These are phyloP conservation scores for Saitozyma podzolica DNA, from an alignment of 768 basidiomycete genomes.

Conservation along the genomic window DNA sequence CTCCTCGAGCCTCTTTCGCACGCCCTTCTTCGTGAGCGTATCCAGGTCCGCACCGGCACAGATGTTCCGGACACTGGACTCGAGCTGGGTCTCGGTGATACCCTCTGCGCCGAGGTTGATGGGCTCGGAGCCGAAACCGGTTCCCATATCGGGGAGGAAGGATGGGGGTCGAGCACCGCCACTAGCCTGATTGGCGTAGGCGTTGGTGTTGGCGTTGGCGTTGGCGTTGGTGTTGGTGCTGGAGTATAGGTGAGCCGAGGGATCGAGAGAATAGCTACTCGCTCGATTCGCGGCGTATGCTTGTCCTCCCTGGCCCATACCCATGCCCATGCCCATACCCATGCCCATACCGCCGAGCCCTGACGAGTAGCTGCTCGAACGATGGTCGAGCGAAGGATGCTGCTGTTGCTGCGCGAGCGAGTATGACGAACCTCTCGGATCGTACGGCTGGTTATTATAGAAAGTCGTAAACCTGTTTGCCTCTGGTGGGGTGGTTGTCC, in stretches of 20 bases:
- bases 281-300: too few species aligned
- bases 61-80: constrained; percentile 64
- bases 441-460: not conserved
- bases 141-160: not conserved
- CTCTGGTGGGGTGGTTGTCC: too few species aligned
- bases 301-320: too few species aligned
- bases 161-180: constrained; percentile 11
- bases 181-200: not conserved
- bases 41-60: constrained; percentile 80
- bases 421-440: constrained; percentile 20
- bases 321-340: too few species aligned
- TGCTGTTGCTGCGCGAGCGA: constrained; percentile 10
- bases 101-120: constrained; percentile 24
- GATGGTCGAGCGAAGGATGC: too few species aligned
- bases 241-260: too few species aligned
- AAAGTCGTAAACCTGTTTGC: too few species aligned
- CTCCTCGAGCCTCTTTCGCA: constrained; percentile 78
- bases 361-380: too few species aligned
- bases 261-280: too few species aligned
- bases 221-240: too few species aligned
- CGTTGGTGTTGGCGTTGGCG: too few species aligned
- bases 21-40: constrained; percentile 85
- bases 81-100: constrained; percentile 45
- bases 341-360: too few species aligned
- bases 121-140: not conserved